phyloP scores from a whole-genome alignment of 2,329 filamentous ascomycete species.

The Erysiphe pulchra region DNA sequence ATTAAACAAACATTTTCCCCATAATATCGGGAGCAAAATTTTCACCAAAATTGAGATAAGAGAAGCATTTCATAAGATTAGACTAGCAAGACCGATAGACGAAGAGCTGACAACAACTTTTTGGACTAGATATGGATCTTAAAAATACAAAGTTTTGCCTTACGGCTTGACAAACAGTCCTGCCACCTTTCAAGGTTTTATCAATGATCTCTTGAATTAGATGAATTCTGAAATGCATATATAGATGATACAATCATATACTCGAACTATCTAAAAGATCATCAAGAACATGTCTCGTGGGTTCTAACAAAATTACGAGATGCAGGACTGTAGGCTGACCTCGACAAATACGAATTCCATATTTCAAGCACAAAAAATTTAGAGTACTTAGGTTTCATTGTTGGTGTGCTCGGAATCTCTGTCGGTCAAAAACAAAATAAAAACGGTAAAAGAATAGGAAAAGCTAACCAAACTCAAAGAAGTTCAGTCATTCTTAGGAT shows the following conservation, averaged over 20 bases:
- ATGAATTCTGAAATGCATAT: too few species aligned
- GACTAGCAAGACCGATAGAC: background rate
- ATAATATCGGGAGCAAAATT: background rate
- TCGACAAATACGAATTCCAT: background rate
- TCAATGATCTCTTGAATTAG: background rate
- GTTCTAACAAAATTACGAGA: background rate
- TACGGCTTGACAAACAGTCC: background rate
- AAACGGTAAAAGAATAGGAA: background rate
- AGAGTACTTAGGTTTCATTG: background rate
- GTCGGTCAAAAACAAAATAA: background rate
- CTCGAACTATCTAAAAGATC: too few species aligned
- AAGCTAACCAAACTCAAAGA: background rate
- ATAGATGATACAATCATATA: too few species aligned
- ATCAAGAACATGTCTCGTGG: background rate
- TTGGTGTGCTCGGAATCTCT: background rate
- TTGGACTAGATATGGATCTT: background rate
- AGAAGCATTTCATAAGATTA: background rate
- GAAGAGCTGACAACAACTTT: background rate
- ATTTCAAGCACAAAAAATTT: background rate
- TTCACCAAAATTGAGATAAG: background rate
- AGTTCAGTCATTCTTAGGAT: background rate
- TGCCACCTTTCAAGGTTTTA: background rate
- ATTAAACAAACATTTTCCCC: background rate
- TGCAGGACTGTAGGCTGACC: background rate
- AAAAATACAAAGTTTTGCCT: background rate